phyloP scores from a whole-genome alignment of 1,139 yeast species.

The Kodamaea suecica region DNA sequence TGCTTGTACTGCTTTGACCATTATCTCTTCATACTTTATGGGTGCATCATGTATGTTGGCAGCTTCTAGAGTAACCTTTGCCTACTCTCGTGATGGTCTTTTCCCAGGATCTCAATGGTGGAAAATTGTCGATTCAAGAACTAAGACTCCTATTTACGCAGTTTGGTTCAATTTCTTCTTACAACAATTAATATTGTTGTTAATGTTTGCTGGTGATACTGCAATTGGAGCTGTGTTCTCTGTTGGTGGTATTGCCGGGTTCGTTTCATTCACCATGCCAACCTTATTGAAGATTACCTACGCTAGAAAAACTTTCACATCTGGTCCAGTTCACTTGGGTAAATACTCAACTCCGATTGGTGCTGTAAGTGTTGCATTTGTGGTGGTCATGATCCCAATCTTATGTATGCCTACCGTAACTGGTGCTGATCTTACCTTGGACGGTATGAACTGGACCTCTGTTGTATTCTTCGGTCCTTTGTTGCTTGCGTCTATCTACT shows the following conservation, averaged over 20 bases:
- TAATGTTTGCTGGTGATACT: constrained; percentile 64
- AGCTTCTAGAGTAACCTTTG: constrained; percentile 65
- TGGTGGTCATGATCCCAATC: constrained; percentile 60
- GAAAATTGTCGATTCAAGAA: constrained; percentile 50
- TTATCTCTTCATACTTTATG: constrained; percentile 62
- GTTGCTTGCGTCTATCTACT: constrained; percentile 53
- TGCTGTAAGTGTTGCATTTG: constrained; percentile 42
- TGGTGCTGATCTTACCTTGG: constrained; percentile 47
- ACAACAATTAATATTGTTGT: constrained; percentile 55
- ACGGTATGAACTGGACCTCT: constrained; percentile 68
- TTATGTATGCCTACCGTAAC: constrained; percentile 60
- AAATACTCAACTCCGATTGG: constrained; percentile 49
- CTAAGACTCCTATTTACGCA: constrained; percentile 69
- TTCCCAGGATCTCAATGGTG: constrained; percentile 58
- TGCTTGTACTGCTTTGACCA: constrained; percentile 58
- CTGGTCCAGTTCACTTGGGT: constrained; percentile 75
- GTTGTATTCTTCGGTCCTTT: constrained; percentile 67
- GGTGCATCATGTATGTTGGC: constrained; percentile 70
- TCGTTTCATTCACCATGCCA: constrained; percentile 69
- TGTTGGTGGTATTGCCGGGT: constrained; percentile 73
- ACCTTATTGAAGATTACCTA: constrained; percentile 58
- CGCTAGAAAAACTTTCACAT: constrained; percentile 51
- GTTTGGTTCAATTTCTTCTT: constrained; percentile 61
- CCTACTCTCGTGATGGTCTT: constrained; percentile 69
- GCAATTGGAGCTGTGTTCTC: constrained; percentile 76